Evolutionary conservation across 1,284 basidiomycete genomes (phyloP), one percentile per base, ranked within the genome.

Genomic region (Prillingera fragicola): DNA sequence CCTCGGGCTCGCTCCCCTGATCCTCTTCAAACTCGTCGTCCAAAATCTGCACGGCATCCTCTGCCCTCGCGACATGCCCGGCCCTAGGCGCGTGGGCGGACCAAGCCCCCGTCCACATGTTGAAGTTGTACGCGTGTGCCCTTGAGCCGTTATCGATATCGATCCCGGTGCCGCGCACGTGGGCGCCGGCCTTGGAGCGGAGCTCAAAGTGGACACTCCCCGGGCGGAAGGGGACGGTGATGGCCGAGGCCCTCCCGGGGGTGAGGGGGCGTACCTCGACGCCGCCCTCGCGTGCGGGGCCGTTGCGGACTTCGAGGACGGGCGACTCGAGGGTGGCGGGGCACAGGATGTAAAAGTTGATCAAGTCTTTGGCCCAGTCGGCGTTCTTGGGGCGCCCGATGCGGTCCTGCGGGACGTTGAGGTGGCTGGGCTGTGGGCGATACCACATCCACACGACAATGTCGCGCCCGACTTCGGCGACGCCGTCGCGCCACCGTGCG

Each of bases 31-130:
- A n/a, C n/a, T n/a, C n/a, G n/a, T n/a, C n/a, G n/a, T n/a, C n/a
- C n/a, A n/a, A n/a, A n/a, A n/a, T n/a, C n/a, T n/a, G n/a, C n/a
- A n/a, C n/a, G n/a, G n/a, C n/a, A n/a, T n/a, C n/a, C n/a, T n/a
- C n/a, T n/a, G n/a, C n/a, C n/a, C n/a, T n/a, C n/a, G n/a, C n/a
- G n/a, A n/a, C n/a, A n/a, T n/a, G n/a, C n/a, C n/a, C n/a, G n/a
- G n/a, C n/a, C n/a, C n/a, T n/a, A n/a, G n/a, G n/a, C n/a, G n/a
- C n/a, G n/a, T n/a, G n/a, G n/a, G n/a, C 38, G 17, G 42, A 40
- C 60, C 58, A 67, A 17, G 46, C 36, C 8, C 64, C 67, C 12
- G 52, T 63, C 70, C 70, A 72, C 49, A 69, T 60, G 51, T 72
- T 72, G 51, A 65, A 72, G 48, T 72, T 72, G 49, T 65, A 70